These are phyloP conservation scores for Monosporascus sp. DNA, from an alignment of 2,329 filamentous ascomycete species.

Conservation along the genomic window DNA sequence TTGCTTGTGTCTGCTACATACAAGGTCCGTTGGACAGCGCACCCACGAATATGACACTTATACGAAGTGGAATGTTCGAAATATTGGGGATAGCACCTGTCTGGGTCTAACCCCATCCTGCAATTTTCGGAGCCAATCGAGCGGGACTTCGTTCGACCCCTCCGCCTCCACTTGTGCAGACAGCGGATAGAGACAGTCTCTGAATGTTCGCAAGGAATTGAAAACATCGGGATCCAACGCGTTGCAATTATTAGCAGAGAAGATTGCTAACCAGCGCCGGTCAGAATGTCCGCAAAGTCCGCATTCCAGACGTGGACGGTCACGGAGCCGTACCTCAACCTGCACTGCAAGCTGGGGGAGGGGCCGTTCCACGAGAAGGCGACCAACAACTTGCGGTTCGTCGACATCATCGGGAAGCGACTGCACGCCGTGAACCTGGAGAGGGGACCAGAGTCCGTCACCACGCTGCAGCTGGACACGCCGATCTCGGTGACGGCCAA, in stretches of 20 bases:
- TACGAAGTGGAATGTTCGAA: no score
- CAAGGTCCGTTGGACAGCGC: no score
- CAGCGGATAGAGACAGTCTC: no score
- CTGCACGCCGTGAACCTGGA: slow-evolving; percentile 66
- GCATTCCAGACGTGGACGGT: slow-evolving; percentile 45
- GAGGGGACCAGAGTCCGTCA: slow-evolving; percentile 57
- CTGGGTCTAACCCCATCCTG: no score
- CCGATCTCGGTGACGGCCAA: slow-evolving; percentile 68
- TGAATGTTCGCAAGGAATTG: no score
- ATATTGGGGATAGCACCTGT: no score
- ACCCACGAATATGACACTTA: no score
- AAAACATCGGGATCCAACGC: no score
- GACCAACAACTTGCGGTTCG: slow-evolving; percentile 64
- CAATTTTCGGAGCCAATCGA: no score
- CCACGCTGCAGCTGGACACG: slow-evolving; percentile 53
- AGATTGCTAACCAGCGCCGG: neutral
- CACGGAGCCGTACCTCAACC: slow-evolving; percentile 52
- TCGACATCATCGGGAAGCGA: slow-evolving; percentile 76
- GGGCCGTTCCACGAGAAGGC: slow-evolving; percentile 67
- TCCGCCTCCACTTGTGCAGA: no score
- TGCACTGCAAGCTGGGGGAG: slow-evolving; percentile 65
- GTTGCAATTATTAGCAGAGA: slow-evolving; percentile 1
- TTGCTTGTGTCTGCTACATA: no score
- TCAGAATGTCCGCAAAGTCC: slow-evolving; percentile 26
- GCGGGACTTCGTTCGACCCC: no score